Conservation (phyloP, 2,329 filamentous ascomycete genomes). For the Setomelanomma holmii region DNA sequence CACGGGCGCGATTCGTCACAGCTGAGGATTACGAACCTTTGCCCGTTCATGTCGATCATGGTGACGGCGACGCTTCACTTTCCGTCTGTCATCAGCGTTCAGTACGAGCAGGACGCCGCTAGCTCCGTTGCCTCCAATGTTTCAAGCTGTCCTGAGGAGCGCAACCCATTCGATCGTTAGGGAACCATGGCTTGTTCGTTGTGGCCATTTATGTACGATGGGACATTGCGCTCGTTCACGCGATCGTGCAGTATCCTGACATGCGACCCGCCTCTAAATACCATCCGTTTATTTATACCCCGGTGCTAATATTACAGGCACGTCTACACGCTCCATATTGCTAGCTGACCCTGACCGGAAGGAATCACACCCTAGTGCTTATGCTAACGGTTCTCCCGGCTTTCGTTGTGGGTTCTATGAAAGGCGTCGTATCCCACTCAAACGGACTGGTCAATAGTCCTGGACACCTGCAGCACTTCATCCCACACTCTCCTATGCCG, state of each 20-base stretch:
- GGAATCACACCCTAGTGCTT: slow-evolving; percentile 41
- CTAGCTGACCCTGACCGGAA: slow-evolving; percentile 39
- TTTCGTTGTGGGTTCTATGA: slow-evolving; percentile 45
- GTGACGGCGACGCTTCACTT: slow-evolving; percentile 29
- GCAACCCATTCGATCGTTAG: slow-evolving; percentile 16
- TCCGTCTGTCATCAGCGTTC: slow-evolving; percentile 20
- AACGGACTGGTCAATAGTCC: slow-evolving; percentile 41
- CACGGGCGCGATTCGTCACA: slow-evolving; percentile 39
- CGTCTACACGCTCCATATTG: slow-evolving; percentile 20
- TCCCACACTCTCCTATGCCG: slow-evolving; percentile 32
- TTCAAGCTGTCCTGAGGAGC: slow-evolving; percentile 16
- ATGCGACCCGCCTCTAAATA: slow-evolving; percentile 21
- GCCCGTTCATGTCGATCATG: slow-evolving; percentile 32
- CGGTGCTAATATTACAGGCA: slow-evolving; percentile 38
- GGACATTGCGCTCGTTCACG: slow-evolving; percentile 13
- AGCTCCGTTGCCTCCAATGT: slow-evolving; percentile 23
- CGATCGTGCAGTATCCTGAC: slow-evolving; percentile 31
- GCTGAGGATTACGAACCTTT: slow-evolving; percentile 42
- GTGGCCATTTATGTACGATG: slow-evolving; percentile 1
- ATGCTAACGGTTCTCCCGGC: slow-evolving; percentile 40
- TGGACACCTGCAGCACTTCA: slow-evolving; percentile 39
- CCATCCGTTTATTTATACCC: slow-evolving; percentile 39
- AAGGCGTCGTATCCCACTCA: slow-evolving; percentile 30
- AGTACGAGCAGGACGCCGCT: slow-evolving; percentile 13
- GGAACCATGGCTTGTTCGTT: slow-evolving; percentile 9